Evolutionary conservation across 1,284 basidiomycete genomes (phyloP), one percentile per base, ranked within the genome.

Genomic region (Sparassis latifolia): DNA sequence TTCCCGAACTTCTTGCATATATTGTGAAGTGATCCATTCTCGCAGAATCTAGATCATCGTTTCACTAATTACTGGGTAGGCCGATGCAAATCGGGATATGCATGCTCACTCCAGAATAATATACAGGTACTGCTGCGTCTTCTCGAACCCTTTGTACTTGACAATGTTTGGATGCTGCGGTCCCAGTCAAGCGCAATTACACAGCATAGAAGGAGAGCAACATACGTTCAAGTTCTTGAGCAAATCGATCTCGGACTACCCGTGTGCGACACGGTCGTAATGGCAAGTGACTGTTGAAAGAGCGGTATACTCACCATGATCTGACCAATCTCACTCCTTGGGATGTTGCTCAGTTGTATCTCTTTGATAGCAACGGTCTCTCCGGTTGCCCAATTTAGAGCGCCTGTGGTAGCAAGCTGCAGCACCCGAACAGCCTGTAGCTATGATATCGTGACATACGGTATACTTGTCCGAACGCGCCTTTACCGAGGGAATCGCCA

Each of bases 1-100:
- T 98, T 97, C 58, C 96, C 96, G 68, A 98, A 98, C 50, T 90
- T 86, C 70, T 97, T 97, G 71, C 89, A 88, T 61, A 98, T 97
- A 55, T 88, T 88, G 66, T 97, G 91, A 10, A 99, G 74, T 3
- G 93, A 97, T 28, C 96, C 96, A 62, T 99, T 99, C 75, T 99
- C 96, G 74, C 96, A 98, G 66, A 95, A 96, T 65, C 90, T 91
- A 58, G 2, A 12, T 12, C 6, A 6, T 37, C 2, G 12, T 12
- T 10, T 20, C 20, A 12, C 29, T 27, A 12, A 49, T 33, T 10
- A 6, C 30, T 27, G 53, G 32, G 53, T 37, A 37, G 20, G 20
- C 20, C 20, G 20, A 20, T 20, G 20, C 35, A 46, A 44, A 32
- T 33, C 46, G 49, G 41, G 33, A 27, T 42, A 28, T 20, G 20